phyloP scores from a whole-genome alignment of 2,329 filamentous ascomycete genomes.

The Colletotrichum sp. region DNA sequence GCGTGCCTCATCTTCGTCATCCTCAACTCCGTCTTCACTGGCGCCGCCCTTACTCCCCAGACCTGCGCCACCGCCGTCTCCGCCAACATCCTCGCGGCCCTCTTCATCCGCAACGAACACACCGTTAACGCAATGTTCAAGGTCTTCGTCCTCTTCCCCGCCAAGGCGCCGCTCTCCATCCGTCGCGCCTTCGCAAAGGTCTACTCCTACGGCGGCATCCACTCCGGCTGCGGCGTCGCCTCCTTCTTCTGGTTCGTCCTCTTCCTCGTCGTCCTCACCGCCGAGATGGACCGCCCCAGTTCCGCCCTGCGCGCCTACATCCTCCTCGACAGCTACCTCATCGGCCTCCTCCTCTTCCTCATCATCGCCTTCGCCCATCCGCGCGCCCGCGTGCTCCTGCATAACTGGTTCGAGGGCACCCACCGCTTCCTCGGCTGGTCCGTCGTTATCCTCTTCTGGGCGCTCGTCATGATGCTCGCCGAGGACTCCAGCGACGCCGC shows the following conservation, averaged over 20 bases:
- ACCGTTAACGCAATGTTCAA: constrained; percentile 57
- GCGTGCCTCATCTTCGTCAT: constrained; percentile 49
- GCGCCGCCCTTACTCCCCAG: constrained; percentile 8
- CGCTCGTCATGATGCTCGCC: constrained; percentile 58
- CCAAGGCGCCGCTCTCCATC: constrained; percentile 51
- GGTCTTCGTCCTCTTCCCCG: constrained; percentile 49
- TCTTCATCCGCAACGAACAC: constrained; percentile 58
- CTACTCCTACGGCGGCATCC: constrained; percentile 58
- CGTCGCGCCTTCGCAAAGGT: constrained; percentile 54
- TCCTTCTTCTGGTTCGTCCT: constrained; percentile 55
- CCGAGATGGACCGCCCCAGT: constrained; percentile 36
- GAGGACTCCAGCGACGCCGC: constrained; percentile 47
- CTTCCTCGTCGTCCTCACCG: constrained; percentile 37
- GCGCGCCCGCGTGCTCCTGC: constrained; percentile 62
- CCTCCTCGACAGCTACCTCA: constrained; percentile 58
- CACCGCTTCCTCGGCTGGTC: constrained; percentile 80
- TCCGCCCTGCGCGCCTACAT: constrained; percentile 39
- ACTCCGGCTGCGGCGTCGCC: constrained; percentile 54
- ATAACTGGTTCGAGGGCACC: constrained; percentile 73
- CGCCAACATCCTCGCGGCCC: constrained; percentile 51
- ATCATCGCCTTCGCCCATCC: constrained; percentile 72
- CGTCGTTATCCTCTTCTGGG: constrained; percentile 67
- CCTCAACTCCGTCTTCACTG: constrained; percentile 16
- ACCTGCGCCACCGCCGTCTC: constrained; percentile 38
- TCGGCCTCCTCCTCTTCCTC: constrained; percentile 60